A percentile compares a stretch with the other conserved stretches of the same genome.
Evolutionary conservation across 305 asterid genomes (phyloP).

Genomic region (Nicotiana rustica): DNA sequence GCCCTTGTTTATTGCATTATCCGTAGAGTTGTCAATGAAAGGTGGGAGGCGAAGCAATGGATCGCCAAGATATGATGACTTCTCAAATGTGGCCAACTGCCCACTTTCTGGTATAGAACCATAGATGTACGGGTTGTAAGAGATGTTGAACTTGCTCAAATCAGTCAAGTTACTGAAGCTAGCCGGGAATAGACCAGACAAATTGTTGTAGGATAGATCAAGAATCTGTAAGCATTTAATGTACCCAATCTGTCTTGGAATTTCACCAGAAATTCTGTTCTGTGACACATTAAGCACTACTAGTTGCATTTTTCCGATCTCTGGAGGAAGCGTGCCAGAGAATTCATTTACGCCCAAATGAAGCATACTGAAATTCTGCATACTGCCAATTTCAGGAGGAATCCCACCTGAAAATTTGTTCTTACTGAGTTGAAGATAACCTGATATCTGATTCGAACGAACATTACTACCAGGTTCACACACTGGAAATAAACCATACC

Average conservation of each 20-base stretch:
- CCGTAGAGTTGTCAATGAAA: slow-evolving; percentile 60
- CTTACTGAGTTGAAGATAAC: slow-evolving; percentile 80
- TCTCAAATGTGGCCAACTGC: slow-evolving; percentile 79
- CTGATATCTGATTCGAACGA: slow-evolving; percentile 61
- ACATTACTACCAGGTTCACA: slow-evolving; percentile 69
- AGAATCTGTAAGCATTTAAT: slow-evolving; percentile 80
- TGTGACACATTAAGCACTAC: slow-evolving; percentile 68
- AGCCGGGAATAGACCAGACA: slow-evolving; percentile 79
- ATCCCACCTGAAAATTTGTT: slow-evolving; percentile 71
- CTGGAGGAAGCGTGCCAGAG: slow-evolving; percentile 66
- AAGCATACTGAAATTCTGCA: slow-evolving; percentile 85
- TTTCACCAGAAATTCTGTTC: slow-evolving; percentile 70
- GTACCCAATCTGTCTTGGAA: slow-evolving; percentile 79
- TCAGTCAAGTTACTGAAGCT: slow-evolving; percentile 71
- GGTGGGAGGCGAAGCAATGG: slow-evolving; percentile 73
- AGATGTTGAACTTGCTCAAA: slow-evolving; percentile 84
- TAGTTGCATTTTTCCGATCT: slow-evolving; percentile 62
- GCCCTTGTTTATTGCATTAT: slow-evolving; percentile 22
- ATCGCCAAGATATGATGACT: slow-evolving; percentile 77
- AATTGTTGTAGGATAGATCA: slow-evolving; percentile 82
- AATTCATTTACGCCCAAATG: slow-evolving; percentile 77
- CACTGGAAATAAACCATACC: slow-evolving; percentile 75
- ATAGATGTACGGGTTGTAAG: slow-evolving; percentile 75
- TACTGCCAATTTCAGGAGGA: slow-evolving; percentile 72
- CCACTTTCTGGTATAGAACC: slow-evolving; percentile 77